Conservation (phyloP, 257 asterid species). For the Solanum gandarillasii region DNA sequence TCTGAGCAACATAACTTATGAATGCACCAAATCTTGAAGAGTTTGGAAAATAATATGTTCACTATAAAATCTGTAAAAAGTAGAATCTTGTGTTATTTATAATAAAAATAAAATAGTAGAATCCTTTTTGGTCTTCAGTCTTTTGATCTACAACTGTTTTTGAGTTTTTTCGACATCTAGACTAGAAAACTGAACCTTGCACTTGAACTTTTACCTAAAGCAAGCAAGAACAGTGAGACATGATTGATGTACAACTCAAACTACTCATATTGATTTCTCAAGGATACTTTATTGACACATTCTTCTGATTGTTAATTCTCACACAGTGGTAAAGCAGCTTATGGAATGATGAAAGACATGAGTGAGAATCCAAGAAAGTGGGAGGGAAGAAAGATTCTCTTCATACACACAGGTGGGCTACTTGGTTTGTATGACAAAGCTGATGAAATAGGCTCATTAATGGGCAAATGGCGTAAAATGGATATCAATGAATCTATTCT, state of each 20-base stretch:
- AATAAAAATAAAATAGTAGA: background rate
- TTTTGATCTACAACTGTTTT: background rate
- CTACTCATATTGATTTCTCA: background rate
- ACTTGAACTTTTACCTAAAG: background rate
- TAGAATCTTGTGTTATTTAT: background rate
- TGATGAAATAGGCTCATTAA: slow-evolving; percentile 50
- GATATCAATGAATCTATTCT: slow-evolving; percentile 56
- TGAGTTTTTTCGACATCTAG: background rate
- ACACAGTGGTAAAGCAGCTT: slow-evolving; percentile 82
- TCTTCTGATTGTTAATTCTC: background rate
- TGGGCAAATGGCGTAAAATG: slow-evolving; percentile 74
- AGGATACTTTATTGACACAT: background rate
- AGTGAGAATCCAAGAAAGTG: slow-evolving; percentile 57
- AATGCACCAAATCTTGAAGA: background rate
- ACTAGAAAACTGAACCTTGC: background rate
- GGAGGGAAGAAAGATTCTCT: slow-evolving; percentile 82
- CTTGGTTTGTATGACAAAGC: slow-evolving; percentile 73
- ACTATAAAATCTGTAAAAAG: background rate
- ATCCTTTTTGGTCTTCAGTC: background rate
- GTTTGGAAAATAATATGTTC: background rate
- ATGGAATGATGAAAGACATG: slow-evolving; percentile 77
- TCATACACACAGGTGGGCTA: slow-evolving; percentile 89
- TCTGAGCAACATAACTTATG: background rate
- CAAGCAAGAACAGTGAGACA: background rate
- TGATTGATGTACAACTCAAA: background rate